Conservation (phyloP, 2,329 filamentous ascomycete genomes). For the Alternaria rosae region DNA sequence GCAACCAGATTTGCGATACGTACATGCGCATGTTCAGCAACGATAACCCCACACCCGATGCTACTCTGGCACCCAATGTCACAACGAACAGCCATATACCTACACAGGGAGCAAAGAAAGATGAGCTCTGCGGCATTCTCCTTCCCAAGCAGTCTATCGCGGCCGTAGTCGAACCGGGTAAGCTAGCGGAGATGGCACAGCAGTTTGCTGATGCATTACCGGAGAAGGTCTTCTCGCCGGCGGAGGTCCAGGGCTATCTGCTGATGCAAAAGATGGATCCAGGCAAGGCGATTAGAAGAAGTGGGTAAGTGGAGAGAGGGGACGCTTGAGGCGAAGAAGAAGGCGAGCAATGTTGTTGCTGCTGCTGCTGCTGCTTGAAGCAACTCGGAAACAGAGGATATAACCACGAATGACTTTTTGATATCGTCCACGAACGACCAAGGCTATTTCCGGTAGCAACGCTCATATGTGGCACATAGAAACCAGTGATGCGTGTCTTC, state of each 20-base stretch:
- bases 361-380: conserved; percentile 7
- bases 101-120: not conserved
- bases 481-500: not conserved
- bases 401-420: not conserved
- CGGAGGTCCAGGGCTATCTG: conserved; percentile 62
- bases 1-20: conserved; percentile 52
- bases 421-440: not conserved
- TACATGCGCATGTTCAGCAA: conserved; percentile 52
- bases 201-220: conserved; percentile 57
- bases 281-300: conserved; percentile 54
- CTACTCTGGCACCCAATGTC: not conserved
- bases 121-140: conserved; percentile 20
- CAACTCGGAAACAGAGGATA: not conserved
- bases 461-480: not conserved
- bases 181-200: conserved; percentile 52
- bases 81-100: not conserved
- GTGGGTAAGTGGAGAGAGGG: conserved; percentile 54
- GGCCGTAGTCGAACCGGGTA: conserved; percentile 21
- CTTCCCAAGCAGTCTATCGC: not conserved
- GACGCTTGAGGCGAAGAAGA: conserved; percentile 44
- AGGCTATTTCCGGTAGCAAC: not conserved
- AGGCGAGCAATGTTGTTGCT: conserved; percentile 28
- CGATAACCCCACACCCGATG: not conserved
- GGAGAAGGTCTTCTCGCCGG: conserved; percentile 58
- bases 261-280: conserved; percentile 60